Evolutionary conservation across 257 asterid genomes (phyloP).

Genomic region (Solanum sitiens): DNA sequence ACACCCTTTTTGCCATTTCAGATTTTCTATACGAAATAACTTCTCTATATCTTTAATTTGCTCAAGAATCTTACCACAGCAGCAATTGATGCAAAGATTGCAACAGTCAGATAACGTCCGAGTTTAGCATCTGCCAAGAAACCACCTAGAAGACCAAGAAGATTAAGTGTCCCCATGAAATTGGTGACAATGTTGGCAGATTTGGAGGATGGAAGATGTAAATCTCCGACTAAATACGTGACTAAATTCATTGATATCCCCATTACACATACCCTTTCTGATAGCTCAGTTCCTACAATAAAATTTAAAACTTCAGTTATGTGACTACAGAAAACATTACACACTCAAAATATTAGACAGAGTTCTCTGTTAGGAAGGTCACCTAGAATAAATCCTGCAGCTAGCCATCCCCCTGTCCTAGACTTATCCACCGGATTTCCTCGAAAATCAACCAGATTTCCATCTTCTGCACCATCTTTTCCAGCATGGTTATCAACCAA

Average conservation of each 20-base stretch:
- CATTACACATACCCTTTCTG: conserved; percentile 82
- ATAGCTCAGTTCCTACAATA: conserved; percentile 61
- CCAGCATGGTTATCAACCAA: conserved; percentile 20
- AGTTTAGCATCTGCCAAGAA: conserved; percentile 82
- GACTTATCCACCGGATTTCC: conserved; percentile 72
- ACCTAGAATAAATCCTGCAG: conserved; percentile 86
- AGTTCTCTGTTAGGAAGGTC: not conserved
- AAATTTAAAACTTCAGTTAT: not conserved
- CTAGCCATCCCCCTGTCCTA: conserved; percentile 80
- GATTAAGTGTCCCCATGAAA: conserved; percentile 86
- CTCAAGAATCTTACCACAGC: conserved; percentile 41
- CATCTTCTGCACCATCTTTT: conserved; percentile 27
- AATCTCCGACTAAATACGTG: conserved; percentile 59
- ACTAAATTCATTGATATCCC: conserved; percentile 84
- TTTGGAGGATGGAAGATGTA: conserved; percentile 65
- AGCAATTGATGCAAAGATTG: conserved; percentile 46
- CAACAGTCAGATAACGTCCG: conserved; percentile 78
- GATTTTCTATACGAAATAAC: not conserved
- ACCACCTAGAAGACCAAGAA: conserved; percentile 79
- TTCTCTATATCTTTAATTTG: not conserved
- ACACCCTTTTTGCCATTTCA: not conserved
- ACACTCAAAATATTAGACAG: not conserved
- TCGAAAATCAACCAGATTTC: conserved; percentile 40
- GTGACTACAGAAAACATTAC: not conserved
- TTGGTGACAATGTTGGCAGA: conserved; percentile 77